Evolutionary conservation across 768 basidiomycete genomes (phyloP).

Genomic region (Rubroboletus satanas): DNA sequence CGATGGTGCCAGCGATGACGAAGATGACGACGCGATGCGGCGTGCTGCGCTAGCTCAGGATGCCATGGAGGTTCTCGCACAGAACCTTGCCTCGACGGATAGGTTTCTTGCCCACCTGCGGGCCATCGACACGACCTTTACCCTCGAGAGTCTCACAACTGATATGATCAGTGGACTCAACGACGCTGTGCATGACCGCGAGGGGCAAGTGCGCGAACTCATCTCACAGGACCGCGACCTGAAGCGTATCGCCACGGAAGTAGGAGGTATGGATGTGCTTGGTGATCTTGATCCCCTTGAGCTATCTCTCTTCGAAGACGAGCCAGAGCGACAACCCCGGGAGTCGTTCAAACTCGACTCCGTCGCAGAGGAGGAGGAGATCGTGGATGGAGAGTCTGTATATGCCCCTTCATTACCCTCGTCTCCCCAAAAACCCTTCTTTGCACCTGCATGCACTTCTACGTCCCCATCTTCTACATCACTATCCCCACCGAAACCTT

Average conservation of each 20-base stretch:
- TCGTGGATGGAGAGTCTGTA: conserved; percentile 40
- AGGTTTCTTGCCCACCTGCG: conserved; percentile 72
- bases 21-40: conserved; percentile 26
- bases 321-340: conserved; percentile 25
- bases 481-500: conserved; percentile 24
- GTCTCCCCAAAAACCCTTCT: conserved; percentile 58
- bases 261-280: conserved; percentile 72
- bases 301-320: conserved; percentile 28
- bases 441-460: conserved; percentile 45
- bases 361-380: conserved; percentile 39
- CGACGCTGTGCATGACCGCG: conserved; percentile 70
- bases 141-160: conserved; percentile 67
- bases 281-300: conserved; percentile 66
- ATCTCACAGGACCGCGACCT: conserved; percentile 78
- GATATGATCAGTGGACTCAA: conserved; percentile 76
- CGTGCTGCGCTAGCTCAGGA: conserved; percentile 39
- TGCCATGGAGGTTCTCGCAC: conserved; percentile 68
- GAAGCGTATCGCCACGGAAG: conserved; percentile 69
- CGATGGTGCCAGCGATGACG: conserved; percentile 22
- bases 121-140: conserved; percentile 50
- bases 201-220: conserved; percentile 76
- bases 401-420: conserved; percentile 38
- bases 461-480: conserved; percentile 54
- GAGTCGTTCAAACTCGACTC: conserved; percentile 31
- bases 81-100: conserved; percentile 73